Conservation (phyloP, 345 rosid genomes). For the Laguncularia racemosa region DNA sequence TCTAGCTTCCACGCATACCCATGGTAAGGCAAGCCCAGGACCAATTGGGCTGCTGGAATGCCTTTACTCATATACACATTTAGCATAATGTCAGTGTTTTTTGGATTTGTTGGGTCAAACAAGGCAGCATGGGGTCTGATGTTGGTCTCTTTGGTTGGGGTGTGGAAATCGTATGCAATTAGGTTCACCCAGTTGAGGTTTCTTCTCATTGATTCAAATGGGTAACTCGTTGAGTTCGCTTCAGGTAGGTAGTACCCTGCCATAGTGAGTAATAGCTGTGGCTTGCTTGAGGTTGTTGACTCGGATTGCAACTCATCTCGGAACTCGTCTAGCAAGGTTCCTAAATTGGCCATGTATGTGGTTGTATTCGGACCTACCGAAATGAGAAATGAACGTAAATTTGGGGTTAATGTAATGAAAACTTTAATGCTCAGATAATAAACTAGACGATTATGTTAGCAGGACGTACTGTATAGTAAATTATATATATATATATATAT, state of each 20-base stretch:
- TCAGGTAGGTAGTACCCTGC: background rate
- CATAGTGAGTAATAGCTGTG: conserved; percentile 13
- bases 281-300: conserved; percentile 7
- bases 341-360: conserved; percentile 12
- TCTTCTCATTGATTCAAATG: conserved; percentile 9
- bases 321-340: conserved; percentile 18
- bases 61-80: conserved; percentile 6
- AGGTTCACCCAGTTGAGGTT: conserved; percentile 21
- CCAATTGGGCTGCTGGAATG: conserved; percentile 11
- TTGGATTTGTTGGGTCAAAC: conserved; percentile 7
- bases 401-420: too few relatives aligned
- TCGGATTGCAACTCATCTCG: conserved; percentile 13
- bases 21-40: conserved; percentile 24
- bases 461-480: too few relatives aligned
- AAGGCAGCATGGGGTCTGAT: conserved; percentile 17
- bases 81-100: conserved; percentile 13
- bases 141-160: conserved; percentile 6
- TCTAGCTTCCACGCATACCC: conserved; percentile 26
- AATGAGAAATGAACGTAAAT: too few relatives aligned
- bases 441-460: too few relatives aligned
- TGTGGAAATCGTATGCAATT: conserved; percentile 8
- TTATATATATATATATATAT: too few relatives aligned
- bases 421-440: too few relatives aligned
- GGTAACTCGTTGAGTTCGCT: conserved; percentile 6
- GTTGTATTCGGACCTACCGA: background rate